phyloP scores from a whole-genome alignment of 305 asterid species.

The Coffea humblotiana region DNA sequence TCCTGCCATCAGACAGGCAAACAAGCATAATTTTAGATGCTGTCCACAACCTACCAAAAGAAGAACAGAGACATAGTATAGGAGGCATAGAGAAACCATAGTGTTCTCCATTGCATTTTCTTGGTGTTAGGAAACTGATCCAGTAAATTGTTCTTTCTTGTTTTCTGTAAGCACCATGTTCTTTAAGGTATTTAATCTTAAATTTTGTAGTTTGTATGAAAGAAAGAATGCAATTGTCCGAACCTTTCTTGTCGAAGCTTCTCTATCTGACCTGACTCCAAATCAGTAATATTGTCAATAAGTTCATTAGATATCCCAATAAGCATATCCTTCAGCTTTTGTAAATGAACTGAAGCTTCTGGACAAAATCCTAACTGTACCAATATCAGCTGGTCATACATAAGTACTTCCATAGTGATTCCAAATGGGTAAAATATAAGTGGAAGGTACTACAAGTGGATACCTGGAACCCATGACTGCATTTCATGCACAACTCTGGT shows the following conservation, averaged over 20 bases:
- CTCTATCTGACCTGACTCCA: constrained; percentile 66
- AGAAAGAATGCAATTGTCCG: constrained; percentile 22
- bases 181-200: constrained; percentile 6
- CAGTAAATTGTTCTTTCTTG: not conserved
- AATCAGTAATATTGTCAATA: constrained; percentile 71
- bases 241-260: constrained; percentile 88
- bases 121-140: not conserved
- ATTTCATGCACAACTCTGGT: constrained; percentile 62
- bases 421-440: constrained; percentile 13
- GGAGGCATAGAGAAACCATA: constrained; percentile 4
- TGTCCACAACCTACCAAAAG: constrained; percentile 18
- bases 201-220: constrained; percentile 8
- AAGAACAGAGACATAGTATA: constrained; percentile 20
- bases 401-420: constrained; percentile 19
- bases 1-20: constrained; percentile 48
- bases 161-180: not conserved
- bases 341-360: constrained; percentile 76
- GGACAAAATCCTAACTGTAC: constrained; percentile 89
- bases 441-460: constrained; percentile 14
- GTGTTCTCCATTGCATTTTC: not conserved
- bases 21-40: constrained; percentile 26
- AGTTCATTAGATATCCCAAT: constrained; percentile 86
- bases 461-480: constrained; percentile 87
- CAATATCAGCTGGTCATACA: constrained; percentile 24
- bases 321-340: constrained; percentile 75